Evolutionary conservation across 2,329 filamentous ascomycete genomes (phyloP).

Genomic region (Colletotrichum camelliae): DNA sequence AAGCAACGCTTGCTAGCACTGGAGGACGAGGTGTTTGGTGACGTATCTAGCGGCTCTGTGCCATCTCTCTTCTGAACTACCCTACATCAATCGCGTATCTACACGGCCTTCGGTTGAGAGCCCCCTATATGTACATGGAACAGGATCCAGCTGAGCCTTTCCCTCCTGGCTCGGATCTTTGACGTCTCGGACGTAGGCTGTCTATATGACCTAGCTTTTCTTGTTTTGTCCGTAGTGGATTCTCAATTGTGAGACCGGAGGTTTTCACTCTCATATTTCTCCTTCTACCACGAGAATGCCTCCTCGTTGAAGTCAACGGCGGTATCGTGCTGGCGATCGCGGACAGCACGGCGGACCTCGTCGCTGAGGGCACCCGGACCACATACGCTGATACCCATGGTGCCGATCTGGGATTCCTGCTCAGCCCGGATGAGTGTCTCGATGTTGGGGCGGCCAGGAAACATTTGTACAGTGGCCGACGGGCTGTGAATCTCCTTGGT

Average conservation of each 20-base stretch:
- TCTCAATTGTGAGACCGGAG: not conserved
- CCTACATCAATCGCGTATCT: not conserved
- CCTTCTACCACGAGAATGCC: conserved; percentile 66
- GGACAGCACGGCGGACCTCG: conserved; percentile 72
- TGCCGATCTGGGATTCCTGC: conserved; percentile 76
- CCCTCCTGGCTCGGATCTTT: not conserved
- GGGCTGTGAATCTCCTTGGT: conserved; percentile 84
- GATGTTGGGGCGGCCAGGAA: conserved; percentile 79
- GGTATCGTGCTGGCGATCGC: conserved; percentile 66
- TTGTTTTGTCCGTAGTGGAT: not conserved
- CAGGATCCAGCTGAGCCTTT: not conserved
- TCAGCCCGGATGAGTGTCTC: conserved; percentile 75
- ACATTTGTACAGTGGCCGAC: conserved; percentile 81
- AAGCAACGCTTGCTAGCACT: not conserved
- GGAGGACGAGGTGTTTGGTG: not conserved
- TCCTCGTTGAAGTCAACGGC: conserved; percentile 82
- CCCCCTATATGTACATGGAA: not conserved
- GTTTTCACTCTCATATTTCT: not conserved
- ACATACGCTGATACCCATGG: conserved; percentile 77
- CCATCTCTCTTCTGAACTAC: not conserved
- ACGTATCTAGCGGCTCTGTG: not conserved
- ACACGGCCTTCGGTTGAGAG: not conserved
- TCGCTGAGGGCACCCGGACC: conserved; percentile 77
- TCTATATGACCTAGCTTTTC: not conserved
- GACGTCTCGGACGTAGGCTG: not conserved